Conservation (phyloP, 176 grass and related monocot species). For the Ensete glaucum region DNA sequence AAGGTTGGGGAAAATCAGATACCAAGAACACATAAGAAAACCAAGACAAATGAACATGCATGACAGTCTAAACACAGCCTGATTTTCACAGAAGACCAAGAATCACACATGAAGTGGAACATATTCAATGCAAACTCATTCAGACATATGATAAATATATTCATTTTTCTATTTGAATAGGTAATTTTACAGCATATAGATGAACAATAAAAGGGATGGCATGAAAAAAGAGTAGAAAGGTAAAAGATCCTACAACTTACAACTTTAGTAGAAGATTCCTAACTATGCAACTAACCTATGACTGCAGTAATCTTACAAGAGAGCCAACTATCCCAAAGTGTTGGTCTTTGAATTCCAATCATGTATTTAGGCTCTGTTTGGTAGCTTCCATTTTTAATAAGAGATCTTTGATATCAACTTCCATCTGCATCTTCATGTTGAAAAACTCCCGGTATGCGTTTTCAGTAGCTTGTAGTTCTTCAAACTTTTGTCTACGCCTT, state of each 20-base stretch:
- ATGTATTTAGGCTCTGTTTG: slow-evolving; percentile 48
- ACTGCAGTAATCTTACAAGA: slow-evolving; percentile 5
- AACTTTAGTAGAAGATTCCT: slow-evolving; percentile 3
- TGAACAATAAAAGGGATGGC: background rate
- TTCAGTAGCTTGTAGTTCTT: slow-evolving; percentile 70
- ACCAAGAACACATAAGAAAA: background rate
- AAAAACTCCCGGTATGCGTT: slow-evolving; percentile 50
- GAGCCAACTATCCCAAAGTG: background rate
- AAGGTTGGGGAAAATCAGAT: background rate
- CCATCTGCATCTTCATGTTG: slow-evolving; percentile 80
- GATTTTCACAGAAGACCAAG: background rate
- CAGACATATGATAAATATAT: background rate
- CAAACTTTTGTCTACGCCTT: slow-evolving; percentile 48
- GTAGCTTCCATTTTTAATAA: slow-evolving; percentile 80
- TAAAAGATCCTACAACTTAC: slow-evolving; percentile 6
- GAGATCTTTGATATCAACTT: slow-evolving; percentile 59
- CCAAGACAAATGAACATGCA: background rate
- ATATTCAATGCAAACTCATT: background rate
- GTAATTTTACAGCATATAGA: background rate
- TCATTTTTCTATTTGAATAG: background rate
- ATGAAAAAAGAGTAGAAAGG: background rate
- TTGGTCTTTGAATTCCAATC: background rate
- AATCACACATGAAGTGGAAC: background rate
- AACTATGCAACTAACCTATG: background rate
- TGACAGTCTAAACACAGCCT: background rate